Evolutionary conservation across 2,329 filamentous ascomycete species (phyloP).

Genomic region (Kalaharituber pfeilii): DNA sequence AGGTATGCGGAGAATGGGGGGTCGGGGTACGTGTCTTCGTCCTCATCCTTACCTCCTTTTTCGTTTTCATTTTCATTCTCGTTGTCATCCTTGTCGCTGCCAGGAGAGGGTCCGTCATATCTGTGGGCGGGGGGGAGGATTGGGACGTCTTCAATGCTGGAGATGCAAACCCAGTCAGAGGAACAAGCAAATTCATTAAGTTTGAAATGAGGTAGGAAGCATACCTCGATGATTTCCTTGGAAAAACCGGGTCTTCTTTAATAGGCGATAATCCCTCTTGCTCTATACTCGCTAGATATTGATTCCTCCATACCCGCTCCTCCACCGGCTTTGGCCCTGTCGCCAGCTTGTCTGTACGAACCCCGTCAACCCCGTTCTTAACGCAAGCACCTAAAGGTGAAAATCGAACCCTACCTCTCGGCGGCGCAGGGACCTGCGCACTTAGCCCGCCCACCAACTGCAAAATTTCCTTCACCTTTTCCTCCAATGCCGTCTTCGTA

Average conservation of each 20-base stretch:
- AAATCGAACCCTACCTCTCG: too few species aligned
- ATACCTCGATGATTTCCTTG: background rate
- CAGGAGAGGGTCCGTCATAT: background rate
- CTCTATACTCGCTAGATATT: conserved; percentile 4
- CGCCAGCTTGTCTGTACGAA: conserved; percentile 36
- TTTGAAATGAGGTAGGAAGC: too few species aligned
- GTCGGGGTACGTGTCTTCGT: background rate
- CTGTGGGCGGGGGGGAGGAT: background rate
- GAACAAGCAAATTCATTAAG: too few species aligned
- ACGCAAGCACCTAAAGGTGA: too few species aligned
- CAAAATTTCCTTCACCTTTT: conserved; percentile 54
- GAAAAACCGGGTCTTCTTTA: conserved; percentile 5
- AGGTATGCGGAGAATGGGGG: conserved; percentile 10
- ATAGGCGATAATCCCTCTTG: conserved; percentile 7
- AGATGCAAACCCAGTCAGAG: background rate
- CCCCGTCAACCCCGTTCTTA: conserved; percentile 21
- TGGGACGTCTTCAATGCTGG: background rate
- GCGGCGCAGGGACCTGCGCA: background rate
- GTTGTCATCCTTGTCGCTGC: background rate
- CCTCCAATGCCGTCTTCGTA: conserved; percentile 54
- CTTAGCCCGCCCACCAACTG: conserved; percentile 45
- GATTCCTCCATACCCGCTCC: conserved; percentile 25
- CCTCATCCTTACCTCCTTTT: background rate
- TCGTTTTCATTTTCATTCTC: too few species aligned
- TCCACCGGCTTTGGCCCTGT: conserved; percentile 30